Conservation (phyloP, 2,329 filamentous ascomycete species). For the Fusarium albidum region DNA sequence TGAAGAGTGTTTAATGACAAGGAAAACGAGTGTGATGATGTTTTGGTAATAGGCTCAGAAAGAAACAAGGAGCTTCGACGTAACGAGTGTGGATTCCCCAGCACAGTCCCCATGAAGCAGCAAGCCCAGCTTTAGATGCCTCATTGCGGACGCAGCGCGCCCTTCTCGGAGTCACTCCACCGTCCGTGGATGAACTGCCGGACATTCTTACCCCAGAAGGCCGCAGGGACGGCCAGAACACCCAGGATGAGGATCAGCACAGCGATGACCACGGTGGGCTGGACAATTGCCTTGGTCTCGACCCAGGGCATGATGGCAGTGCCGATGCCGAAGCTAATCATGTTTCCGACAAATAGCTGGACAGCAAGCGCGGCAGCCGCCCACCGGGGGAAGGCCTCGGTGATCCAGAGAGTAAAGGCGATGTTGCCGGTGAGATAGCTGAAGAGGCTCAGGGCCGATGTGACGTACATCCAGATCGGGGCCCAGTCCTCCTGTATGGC, state of each 20-base stretch:
- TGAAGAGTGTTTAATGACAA: too few relatives aligned
- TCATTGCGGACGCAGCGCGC: conserved; percentile 32
- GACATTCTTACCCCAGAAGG: conserved; percentile 29
- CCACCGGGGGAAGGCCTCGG: conserved; percentile 29
- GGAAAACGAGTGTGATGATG: too few relatives aligned
- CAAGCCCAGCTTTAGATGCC: too few relatives aligned
- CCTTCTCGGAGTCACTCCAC: conserved; percentile 29
- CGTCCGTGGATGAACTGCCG: conserved; percentile 32
- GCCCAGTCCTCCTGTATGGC: conserved; percentile 12
- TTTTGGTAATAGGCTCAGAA: too few relatives aligned
- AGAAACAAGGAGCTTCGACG: too few relatives aligned
- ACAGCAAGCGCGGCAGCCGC: conserved; percentile 21
- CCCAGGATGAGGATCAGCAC: conserved; percentile 13
- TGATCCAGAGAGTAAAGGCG: conserved; percentile 31
- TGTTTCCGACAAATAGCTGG: conserved; percentile 20
- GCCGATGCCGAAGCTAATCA: conserved; percentile 23
- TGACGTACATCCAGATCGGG: conserved; percentile 9
- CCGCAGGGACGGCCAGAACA: conserved; percentile 23
- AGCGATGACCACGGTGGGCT: conserved; percentile 20
- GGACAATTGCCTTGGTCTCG: neutral
- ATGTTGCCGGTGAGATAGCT: conserved; percentile 27
- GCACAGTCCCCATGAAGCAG: too few relatives aligned
- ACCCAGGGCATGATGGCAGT: conserved; percentile 13
- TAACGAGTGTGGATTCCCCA: too few relatives aligned
- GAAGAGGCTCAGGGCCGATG: conserved; percentile 17